A percentile compares a stretch with the other conserved stretches of the same genome.
These are phyloP conservation scores for Euphorbia corollata DNA, from an alignment of 441 rosid genomes.

Conservation along the genomic window DNA sequence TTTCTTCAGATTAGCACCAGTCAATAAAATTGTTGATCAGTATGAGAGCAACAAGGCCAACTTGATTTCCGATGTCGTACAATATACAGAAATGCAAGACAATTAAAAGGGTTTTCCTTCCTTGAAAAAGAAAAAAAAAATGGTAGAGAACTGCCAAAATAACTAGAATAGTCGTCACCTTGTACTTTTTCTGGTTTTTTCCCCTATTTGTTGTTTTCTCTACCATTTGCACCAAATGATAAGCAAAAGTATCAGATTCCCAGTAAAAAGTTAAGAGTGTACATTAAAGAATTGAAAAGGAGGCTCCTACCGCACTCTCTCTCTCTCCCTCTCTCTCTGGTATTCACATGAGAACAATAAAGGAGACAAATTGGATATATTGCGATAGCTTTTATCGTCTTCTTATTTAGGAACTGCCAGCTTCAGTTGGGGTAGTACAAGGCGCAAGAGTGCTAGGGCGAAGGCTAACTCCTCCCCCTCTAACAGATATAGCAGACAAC, in stretches of 20 bases:
- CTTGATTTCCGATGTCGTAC: conserved; percentile 4
- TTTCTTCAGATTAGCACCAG: neutral
- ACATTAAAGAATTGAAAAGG: conserved; percentile 48
- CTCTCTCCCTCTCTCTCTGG: conserved; percentile 27
- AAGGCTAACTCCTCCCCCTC: conserved; percentile 62
- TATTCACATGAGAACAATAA: conserved; percentile 41
- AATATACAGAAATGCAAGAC: conserved; percentile 17
- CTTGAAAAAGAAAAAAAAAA: neutral
- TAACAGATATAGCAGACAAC: conserved; percentile 44
- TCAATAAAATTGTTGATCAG: neutral
- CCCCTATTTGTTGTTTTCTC: too few species aligned
- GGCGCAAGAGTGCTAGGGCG: conserved; percentile 54
- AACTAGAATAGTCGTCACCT: conserved; percentile 31
- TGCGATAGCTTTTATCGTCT: neutral
- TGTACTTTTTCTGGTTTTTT: conserved; percentile 28
- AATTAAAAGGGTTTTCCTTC: neutral
- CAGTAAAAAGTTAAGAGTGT: conserved; percentile 43
- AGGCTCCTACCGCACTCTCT: neutral
- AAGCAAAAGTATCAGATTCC: conserved; percentile 33
- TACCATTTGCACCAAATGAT: too few species aligned
- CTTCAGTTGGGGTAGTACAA: conserved; percentile 40
- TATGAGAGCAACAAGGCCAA: neutral
- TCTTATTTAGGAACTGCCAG: conserved; percentile 29
- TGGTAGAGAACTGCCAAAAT: conserved; percentile 18
- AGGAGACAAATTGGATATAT: conserved; percentile 24